These are phyloP conservation scores for Claviceps fusiformis DNA, from an alignment of 2,329 filamentous ascomycete genomes.

Conservation along the genomic window DNA sequence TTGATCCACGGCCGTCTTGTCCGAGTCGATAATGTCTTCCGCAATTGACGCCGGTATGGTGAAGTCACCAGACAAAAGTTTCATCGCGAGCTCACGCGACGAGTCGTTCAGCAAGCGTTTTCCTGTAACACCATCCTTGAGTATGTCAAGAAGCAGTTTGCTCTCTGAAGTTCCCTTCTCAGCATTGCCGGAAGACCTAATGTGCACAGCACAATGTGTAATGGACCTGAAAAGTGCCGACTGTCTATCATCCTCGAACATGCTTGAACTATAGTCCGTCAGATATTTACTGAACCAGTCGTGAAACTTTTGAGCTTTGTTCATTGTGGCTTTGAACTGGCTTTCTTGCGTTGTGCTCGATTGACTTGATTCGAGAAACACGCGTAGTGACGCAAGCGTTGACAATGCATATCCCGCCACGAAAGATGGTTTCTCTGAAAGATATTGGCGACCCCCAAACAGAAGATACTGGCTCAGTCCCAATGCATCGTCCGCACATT, in stretches of 20 bases:
- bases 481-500: slow-evolving; percentile 83
- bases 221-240: slow-evolving; percentile 51
- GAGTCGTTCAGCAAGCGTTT: slow-evolving; percentile 54
- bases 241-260: slow-evolving; percentile 34
- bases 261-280: slow-evolving; percentile 41
- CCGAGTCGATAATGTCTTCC: slow-evolving; percentile 55
- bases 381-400: slow-evolving; percentile 62
- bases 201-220: slow-evolving; percentile 51
- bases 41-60: slow-evolving; percentile 28
- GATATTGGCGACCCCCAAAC: slow-evolving; percentile 48
- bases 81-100: slow-evolving; percentile 56
- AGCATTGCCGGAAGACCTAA: slow-evolving; percentile 56
- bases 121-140: slow-evolving; percentile 55
- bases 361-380: slow-evolving; percentile 61
- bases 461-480: slow-evolving; percentile 80
- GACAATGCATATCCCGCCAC: slow-evolving; percentile 69
- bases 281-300: slow-evolving; percentile 65
- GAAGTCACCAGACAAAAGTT: slow-evolving; percentile 65
- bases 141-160: slow-evolving; percentile 61
- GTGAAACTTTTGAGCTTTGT: slow-evolving; percentile 63
- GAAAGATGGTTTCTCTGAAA: slow-evolving; percentile 57
- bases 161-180: slow-evolving; percentile 62
- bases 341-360: slow-evolving; percentile 74
- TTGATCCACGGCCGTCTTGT: slow-evolving; percentile 48
- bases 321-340: slow-evolving; percentile 65